Evolutionary conservation across 805 yeast species (phyloP).

Genomic region (Wickerhamomyces sydowiorum): DNA sequence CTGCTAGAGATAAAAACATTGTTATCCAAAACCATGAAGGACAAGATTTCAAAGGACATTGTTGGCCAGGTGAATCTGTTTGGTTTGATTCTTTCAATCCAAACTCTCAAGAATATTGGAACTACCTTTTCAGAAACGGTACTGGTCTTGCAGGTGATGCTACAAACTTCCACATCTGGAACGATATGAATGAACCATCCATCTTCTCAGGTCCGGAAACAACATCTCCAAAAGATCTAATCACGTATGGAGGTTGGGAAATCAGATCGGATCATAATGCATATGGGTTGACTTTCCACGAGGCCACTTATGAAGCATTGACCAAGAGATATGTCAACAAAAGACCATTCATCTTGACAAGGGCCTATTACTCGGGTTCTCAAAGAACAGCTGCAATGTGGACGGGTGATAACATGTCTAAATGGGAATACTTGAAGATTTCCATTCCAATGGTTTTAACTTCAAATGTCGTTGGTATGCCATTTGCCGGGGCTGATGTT

Average conservation of each 20-base stretch:
- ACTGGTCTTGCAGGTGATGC: slow-evolving; percentile 41
- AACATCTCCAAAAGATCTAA: slow-evolving; percentile 71
- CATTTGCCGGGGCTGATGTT: slow-evolving; percentile 93
- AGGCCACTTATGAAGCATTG: slow-evolving; percentile 70
- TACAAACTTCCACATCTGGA: slow-evolving; percentile 81
- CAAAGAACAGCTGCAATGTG: slow-evolving; percentile 91
- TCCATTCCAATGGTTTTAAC: slow-evolving; percentile 89
- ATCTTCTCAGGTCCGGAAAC: slow-evolving; percentile 95
- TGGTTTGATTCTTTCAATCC: slow-evolving; percentile 90
- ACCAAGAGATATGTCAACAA: slow-evolving; percentile 40
- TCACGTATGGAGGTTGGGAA: slow-evolving; percentile 80
- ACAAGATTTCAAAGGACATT: slow-evolving; percentile 68
- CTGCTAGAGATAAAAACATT: slow-evolving; percentile 33
- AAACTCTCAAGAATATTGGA: slow-evolving; percentile 56
- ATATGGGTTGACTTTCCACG: slow-evolving; percentile 75
- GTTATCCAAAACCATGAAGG: slow-evolving; percentile 44
- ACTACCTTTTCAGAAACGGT: slow-evolving; percentile 41
- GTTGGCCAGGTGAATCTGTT: slow-evolving; percentile 96
- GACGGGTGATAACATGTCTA: slow-evolving; percentile 96
- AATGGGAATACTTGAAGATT: slow-evolving; percentile 78
- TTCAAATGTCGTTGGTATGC: slow-evolving; percentile 76
- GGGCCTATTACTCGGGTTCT: slow-evolving; percentile 87
- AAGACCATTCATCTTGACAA: slow-evolving; percentile 84
- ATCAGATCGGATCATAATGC: slow-evolving; percentile 89
- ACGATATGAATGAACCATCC: slow-evolving; percentile 98